Evolutionary conservation across 2,329 filamentous ascomycete genomes (phyloP), one percentile per base, ranked within the genome.

Genomic region (Coniochaeta prunicola): DNA sequence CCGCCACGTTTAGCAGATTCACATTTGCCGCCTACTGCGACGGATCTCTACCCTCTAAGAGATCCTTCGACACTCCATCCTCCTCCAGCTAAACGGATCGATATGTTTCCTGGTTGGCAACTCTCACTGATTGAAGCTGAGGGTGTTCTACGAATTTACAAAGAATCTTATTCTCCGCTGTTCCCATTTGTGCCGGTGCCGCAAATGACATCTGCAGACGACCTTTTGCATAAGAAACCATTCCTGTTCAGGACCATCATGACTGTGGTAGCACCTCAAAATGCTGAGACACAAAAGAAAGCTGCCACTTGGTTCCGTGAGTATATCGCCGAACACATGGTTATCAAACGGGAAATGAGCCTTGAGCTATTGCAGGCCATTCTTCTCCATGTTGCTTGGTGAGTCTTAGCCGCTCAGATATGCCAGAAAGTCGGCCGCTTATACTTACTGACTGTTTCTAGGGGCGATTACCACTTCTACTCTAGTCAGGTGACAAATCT

Each of bases 391-490:
- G 53, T 76, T 3, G 72, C 68, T 0, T 77, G 75, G 75, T 75
- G 56, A 59, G 68, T 59, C 1, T n/a, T 1, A n/a, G 36, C 36
- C 36, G 19, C 9, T 38, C 3, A 38, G 15, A n/a, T 15, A n/a
- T 9, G 17, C 36, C 9, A n/a, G 50, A 17, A 53, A 8, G 21
- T 12, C 26, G 19, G 4, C 15, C 3, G 26, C 2, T 31, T 33
- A 10, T 33, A 45, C 19, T 45, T 21, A 26, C 40, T 26, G 19
- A 45, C 19, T 45, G 40, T 21, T 45, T 38, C 17, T 4, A 77
- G 74, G 73, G 71, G 70, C 33, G 74, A 77, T 55, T 69, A 72
- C 38, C 71, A 75, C 53, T 71, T 72, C 45, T 74, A 74, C 48
- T 60, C 75, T 0, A 64, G 65, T 2, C 70, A 72, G 17, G 69